These are phyloP conservation scores for Paradendryphiella salina DNA, from an alignment of 2,329 filamentous ascomycete species.

Conservation along the genomic window DNA sequence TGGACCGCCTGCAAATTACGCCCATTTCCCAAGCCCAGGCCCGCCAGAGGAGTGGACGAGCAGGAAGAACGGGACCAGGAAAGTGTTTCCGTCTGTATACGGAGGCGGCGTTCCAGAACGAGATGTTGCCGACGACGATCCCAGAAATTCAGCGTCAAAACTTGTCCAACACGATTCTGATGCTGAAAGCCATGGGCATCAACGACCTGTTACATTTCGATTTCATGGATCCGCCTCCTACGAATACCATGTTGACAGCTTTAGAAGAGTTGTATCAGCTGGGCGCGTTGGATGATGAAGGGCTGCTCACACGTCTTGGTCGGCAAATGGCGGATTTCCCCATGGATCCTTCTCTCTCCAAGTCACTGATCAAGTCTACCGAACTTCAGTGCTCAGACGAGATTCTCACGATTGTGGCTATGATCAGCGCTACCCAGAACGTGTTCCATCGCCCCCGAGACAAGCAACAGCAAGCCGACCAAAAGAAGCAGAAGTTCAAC, in stretches of 20 bases:
- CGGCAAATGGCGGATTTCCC: constrained; percentile 99
- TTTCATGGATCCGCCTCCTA: constrained; percentile 98
- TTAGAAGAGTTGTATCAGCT: constrained; percentile 93
- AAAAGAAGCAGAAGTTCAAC: constrained; percentile 97
- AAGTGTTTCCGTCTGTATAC: constrained; percentile 91
- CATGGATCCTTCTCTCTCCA: constrained; percentile 92
- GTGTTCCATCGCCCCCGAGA: constrained; percentile 97
- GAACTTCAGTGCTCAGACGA: constrained; percentile 91
- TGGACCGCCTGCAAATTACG: constrained; percentile 94
- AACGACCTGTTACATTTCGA: constrained; percentile 97
- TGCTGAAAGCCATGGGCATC: constrained; percentile 99
- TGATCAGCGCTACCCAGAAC: constrained; percentile 72
- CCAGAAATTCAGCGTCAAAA: constrained; percentile 97
- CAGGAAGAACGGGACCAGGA: constrained; percentile 90
- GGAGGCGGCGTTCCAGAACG: constrained; percentile 90
- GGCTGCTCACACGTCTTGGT: constrained; percentile 84
- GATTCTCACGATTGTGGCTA: constrained; percentile 79
- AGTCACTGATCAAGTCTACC: constrained; percentile 84
- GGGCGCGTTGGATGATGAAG: constrained; percentile 91
- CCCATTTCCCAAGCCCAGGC: constrained; percentile 97
- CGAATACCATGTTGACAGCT: constrained; percentile 96
- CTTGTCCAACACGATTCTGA: constrained; percentile 86
- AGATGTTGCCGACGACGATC: constrained; percentile 95
- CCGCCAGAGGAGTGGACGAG: constrained; percentile 89
- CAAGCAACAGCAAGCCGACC: constrained; percentile 93